phyloP scores from a whole-genome alignment of 2,329 filamentous ascomycete genomes.

The Trichoderma koningiopsis region DNA sequence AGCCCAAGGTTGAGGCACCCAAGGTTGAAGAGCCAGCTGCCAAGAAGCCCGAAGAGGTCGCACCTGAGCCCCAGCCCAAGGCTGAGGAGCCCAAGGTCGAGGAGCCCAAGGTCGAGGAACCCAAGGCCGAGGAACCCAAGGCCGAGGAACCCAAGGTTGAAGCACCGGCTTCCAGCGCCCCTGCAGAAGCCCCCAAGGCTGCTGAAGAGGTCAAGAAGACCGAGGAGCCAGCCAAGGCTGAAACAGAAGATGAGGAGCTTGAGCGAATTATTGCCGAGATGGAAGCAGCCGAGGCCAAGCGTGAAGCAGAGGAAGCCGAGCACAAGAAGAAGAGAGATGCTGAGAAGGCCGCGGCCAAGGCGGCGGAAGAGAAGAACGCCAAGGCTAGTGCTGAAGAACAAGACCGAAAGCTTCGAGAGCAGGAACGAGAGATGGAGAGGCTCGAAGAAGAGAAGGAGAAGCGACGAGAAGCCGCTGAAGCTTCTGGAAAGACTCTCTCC shows the following conservation, averaged over 20 bases:
- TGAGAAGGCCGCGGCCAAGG: constrained; percentile 51
- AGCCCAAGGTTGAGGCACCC: constrained; percentile 6
- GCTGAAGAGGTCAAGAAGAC: constrained; percentile 33
- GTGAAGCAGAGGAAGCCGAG: constrained; percentile 53
- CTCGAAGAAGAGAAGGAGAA: constrained; percentile 71
- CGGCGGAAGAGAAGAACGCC: constrained; percentile 50
- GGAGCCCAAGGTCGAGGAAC: not conserved
- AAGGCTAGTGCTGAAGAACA: constrained; percentile 55
- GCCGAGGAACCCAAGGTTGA: constrained; percentile 3
- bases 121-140: not conserved
- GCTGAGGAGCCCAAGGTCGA: not conserved
- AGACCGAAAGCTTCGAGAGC: constrained; percentile 69
- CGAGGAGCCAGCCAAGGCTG: constrained; percentile 36
- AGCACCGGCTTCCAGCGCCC: not conserved
- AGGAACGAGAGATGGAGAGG: constrained; percentile 71
- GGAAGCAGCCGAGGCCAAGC: constrained; percentile 57
- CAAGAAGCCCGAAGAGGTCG: not conserved
- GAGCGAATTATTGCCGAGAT: constrained; percentile 65
- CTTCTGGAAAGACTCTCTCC: constrained; percentile 50
- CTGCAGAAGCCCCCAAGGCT: constrained; percentile 36
- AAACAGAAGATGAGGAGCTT: constrained; percentile 55
- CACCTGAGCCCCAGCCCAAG: constrained; percentile 4
- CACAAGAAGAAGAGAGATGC: constrained; percentile 51
- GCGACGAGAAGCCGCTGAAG: constrained; percentile 54
- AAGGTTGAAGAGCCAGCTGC: not conserved